Percentiles rank a stretch among this genome's conserved stretches.
Conservation (phyloP, 192 early-diverging fungal species). For the Linnemannia exigua region DNA sequence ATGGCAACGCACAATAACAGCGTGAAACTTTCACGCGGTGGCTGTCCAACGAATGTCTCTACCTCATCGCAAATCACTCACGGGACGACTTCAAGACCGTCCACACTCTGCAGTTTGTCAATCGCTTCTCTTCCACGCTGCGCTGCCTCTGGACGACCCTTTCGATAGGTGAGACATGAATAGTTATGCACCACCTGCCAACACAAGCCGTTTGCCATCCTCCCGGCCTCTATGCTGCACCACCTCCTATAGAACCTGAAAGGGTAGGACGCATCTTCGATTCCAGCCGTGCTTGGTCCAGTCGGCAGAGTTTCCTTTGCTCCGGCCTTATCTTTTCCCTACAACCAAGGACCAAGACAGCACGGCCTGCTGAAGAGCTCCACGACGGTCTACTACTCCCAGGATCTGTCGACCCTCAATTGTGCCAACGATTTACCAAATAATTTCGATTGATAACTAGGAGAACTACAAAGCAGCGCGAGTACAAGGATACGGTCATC, state of each 20-base stretch:
- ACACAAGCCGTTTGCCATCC: neutral
- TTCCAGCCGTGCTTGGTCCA: neutral
- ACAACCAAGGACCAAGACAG: too few relatives aligned
- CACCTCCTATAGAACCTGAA: neutral
- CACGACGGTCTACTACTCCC: neutral
- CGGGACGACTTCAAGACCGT: constrained; percentile 3
- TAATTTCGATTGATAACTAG: neutral
- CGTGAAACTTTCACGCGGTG: too few relatives aligned
- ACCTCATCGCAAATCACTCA: neutral
- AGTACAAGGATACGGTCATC: neutral
- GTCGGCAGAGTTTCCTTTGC: neutral
- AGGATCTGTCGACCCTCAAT: neutral
- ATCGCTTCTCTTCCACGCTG: constrained; percentile 27
- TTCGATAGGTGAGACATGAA: neutral
- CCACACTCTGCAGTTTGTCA: constrained; percentile 12
- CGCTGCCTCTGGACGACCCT: neutral
- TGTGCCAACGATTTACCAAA: neutral
- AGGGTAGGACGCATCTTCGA: neutral
- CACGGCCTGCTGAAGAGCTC: neutral
- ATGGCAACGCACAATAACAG: too few relatives aligned
- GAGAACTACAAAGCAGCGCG: neutral
- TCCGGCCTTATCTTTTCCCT: neutral
- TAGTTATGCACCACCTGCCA: neutral
- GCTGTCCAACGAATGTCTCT: constrained; percentile 16
- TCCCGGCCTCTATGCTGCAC: neutral